Evolutionary conservation across 2,329 filamentous ascomycete species (phyloP).

Genomic region (Exophiala viscosa): DNA sequence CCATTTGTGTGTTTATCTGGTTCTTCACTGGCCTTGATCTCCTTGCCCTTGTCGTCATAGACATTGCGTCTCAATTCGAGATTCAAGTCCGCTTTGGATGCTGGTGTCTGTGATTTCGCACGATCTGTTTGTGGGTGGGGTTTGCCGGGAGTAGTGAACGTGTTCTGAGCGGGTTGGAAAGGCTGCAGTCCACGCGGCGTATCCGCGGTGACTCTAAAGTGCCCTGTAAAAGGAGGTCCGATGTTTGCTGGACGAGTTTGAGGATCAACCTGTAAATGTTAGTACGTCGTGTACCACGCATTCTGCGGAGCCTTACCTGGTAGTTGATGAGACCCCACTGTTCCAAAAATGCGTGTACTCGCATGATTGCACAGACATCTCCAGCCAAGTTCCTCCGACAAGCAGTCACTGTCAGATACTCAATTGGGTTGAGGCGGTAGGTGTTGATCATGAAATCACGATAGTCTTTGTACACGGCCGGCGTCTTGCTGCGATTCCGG

Average conservation of each 20-base stretch:
- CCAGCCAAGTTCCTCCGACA: constrained; percentile 92
- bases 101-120: constrained; percentile 61
- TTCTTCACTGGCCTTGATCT: constrained; percentile 64
- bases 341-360: constrained; percentile 94
- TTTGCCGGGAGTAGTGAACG: constrained; percentile 61
- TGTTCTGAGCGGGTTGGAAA: constrained; percentile 84
- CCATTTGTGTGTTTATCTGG: constrained; percentile 68
- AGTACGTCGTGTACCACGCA: constrained; percentile 26
- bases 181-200: constrained; percentile 91
- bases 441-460: constrained; percentile 99
- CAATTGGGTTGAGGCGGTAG: constrained; percentile 89
- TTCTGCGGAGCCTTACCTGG: constrained; percentile 60
- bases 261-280: constrained; percentile 72
- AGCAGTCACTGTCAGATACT: constrained; percentile 95
- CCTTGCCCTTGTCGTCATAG: constrained; percentile 87
- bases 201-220: constrained; percentile 94
- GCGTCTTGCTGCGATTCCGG: constrained; percentile 95
- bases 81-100: constrained; percentile 76
- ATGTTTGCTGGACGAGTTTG: constrained; percentile 93
- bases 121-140: constrained; percentile 66
- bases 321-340: constrained; percentile 99
- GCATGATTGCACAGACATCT: constrained; percentile 98
- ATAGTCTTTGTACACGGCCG: constrained; percentile 96
- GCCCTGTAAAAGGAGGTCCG: constrained; percentile 92
- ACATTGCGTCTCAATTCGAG: constrained; percentile 93